Evolutionary conservation across 257 asterid species (phyloP).

Genomic region (Solanum chiquidenum): DNA sequence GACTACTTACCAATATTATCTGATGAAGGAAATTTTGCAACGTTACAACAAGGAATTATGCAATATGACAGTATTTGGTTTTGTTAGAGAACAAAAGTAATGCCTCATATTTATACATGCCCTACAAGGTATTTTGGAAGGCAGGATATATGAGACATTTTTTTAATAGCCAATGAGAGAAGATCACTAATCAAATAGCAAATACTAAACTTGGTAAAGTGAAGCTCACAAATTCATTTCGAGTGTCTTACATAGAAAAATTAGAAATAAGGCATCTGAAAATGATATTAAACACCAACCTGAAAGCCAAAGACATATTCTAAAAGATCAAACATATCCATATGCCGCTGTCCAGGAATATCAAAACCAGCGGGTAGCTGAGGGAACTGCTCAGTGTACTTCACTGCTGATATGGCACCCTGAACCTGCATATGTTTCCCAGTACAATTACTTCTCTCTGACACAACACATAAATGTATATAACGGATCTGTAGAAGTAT

Average conservation of each 20-base stretch:
- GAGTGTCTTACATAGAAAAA: background rate
- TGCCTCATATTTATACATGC: background rate
- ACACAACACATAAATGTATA: background rate
- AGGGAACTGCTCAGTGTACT: constrained; percentile 72
- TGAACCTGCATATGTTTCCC: constrained; percentile 44
- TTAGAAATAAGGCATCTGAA: background rate
- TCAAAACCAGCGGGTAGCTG: constrained; percentile 65
- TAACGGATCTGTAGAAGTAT: background rate
- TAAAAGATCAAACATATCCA: constrained; percentile 94
- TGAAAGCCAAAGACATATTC: constrained; percentile 90
- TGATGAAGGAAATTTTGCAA: background rate
- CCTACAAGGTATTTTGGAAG: background rate
- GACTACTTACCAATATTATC: background rate
- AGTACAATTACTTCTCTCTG: background rate
- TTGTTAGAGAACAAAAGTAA: background rate
- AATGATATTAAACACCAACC: constrained; percentile 30
- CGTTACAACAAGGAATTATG: background rate
- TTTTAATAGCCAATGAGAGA: background rate
- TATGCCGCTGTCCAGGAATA: constrained; percentile 50
- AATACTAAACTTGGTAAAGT: background rate
- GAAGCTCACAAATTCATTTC: background rate
- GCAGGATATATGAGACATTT: background rate
- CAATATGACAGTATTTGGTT: background rate
- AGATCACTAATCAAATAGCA: background rate
- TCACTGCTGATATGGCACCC: constrained; percentile 75